Evolutionary conservation across 1,139 yeast genomes (phyloP).

Genomic region (Geotrichum carabidarum): DNA sequence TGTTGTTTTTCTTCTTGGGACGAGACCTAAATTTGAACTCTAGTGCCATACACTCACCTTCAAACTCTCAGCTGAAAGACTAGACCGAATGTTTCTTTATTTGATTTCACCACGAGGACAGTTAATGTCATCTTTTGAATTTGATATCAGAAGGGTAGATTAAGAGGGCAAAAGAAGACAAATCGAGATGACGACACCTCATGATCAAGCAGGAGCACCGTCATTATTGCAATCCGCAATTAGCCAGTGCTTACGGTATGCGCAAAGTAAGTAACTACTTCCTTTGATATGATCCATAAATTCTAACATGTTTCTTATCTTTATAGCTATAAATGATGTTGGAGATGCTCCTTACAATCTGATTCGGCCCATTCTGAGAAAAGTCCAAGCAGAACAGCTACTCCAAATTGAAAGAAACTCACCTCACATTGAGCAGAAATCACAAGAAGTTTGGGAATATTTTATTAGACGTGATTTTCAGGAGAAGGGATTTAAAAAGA

Average conservation of each 20-base stretch:
- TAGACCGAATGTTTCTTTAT: too few relatives aligned
- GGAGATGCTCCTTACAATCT: conserved; percentile 28
- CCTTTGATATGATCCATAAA: conserved; percentile 18
- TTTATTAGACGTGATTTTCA: conserved; percentile 24
- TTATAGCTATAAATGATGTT: conserved; percentile 23
- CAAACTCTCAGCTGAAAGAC: too few relatives aligned
- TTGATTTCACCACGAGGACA: too few relatives aligned
- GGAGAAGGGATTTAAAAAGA: conserved; percentile 17
- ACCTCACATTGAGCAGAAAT: conserved; percentile 23
- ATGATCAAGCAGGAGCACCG: conserved; percentile 7
- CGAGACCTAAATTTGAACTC: too few relatives aligned
- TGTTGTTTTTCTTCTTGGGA: too few relatives aligned
- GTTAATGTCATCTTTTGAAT: too few relatives aligned
- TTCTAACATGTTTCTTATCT: conserved; percentile 19
- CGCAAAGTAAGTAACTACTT: conserved; percentile 20
- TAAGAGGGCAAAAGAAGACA: neutral
- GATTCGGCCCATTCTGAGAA: conserved; percentile 25
- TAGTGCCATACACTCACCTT: too few relatives aligned
- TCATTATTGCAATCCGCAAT: conserved; percentile 12
- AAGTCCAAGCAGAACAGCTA: conserved; percentile 25
- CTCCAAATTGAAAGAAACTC: conserved; percentile 21
- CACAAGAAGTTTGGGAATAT: conserved; percentile 27
- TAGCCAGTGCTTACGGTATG: conserved; percentile 8
- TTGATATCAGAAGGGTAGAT: too few relatives aligned
- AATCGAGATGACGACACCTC: conserved; percentile 3